Evolutionary conservation across 768 basidiomycete genomes (phyloP), one percentile per base, ranked within the genome.

Genomic region (Trametes gibbosa): DNA sequence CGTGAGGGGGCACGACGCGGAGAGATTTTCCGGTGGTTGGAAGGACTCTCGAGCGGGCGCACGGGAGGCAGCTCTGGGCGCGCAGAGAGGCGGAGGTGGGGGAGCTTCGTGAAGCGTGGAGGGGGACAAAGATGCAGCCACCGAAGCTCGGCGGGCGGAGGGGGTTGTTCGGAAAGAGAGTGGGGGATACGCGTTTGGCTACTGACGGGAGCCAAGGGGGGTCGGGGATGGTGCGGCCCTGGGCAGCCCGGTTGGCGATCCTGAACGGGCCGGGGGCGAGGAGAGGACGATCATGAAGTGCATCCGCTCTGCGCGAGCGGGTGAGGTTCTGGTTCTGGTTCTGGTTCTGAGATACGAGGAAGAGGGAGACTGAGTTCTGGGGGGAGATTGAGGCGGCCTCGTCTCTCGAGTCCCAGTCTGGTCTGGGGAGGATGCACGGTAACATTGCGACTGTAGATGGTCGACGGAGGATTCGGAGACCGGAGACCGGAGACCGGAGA

Each of bases 261-360:
- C 55, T 56, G 55, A 41, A 7, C 27, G 14, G 16, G 25, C 12
- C 45, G 17, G 9, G 35, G 45, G 58, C 52, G 9, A 37, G 19
- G 37, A 25, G 21, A 50, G 39, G 53, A 58, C 59, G 59, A 60
- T 60, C 59, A 54, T 54, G 59, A 60, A 50, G 0, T 5, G 46
- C 45, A 49, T 59, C 51, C 24, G 42, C 25, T 50, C 35, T 19
- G 27, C 40, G 58, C 52, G 47, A 42, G 45, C 39, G 27, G 7
- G 52, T 17, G 40, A 42, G 29, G 50, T 60, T 47, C 50, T 43
- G 24, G 29, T 32, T 59, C 37, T 7, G 37, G 27, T 21, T 32
- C 29, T 32, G 29, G 39, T 53, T 53, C 58, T 47, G 35, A 16
- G 10, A 60, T 50, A 45, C 39, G 29, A 50, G 32, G 59, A 60